Base-by-base conservation (phyloP, 2,329 filamentous ascomycete genomes). In the Alternaria arbusti region DNA sequence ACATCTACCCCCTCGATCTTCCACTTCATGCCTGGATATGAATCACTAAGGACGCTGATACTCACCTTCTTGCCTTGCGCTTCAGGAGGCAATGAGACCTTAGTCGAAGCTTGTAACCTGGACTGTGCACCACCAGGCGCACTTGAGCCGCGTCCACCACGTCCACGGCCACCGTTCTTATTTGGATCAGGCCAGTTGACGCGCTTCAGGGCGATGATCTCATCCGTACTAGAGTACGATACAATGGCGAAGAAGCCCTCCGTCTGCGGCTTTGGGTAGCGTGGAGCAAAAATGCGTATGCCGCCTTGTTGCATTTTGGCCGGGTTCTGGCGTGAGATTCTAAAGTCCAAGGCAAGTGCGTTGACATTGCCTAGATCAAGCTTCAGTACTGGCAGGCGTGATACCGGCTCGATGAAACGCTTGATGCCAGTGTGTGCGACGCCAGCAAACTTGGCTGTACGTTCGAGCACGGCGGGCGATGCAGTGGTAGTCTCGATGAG, bases 191-290 rank as follows among this genome's bases (percentile, higher is more conserved):
- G 82, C 94, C 96, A 98, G 2, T 89, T 90, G 0, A 96, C 87
- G 28, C 96, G 86, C 85, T 97, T 98, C 66, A 99, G 84, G 3
- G 91, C 95, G 5, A 97, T 80, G 43, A 98, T 86, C 70, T 97
- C 93, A 63, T 95, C 93, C 7, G 82, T 86, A 1, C 83, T 83
- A 3, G 87, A 74, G 70, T 91, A 89, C 7, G 89, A 90, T 0
- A 97, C 86, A 22, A 98, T 77, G 13, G 96, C 88, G 79, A 99
- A 98, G 87, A 90, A 98, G 0, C 94, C 94, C 75, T 99, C 96
- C 0, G 89, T 96, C 80, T 99, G 96, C 15, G 94, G 89, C 81
- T 99, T 99, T 1, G 95, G 95, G 81, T 97, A 98, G 22, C 88
- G 87, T 3, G 96, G 95, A 0, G 96, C 93, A 72, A 90, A 97